Evolutionary conservation across 2,329 filamentous ascomycete species (phyloP).

Genomic region (Coniella vitis): DNA sequence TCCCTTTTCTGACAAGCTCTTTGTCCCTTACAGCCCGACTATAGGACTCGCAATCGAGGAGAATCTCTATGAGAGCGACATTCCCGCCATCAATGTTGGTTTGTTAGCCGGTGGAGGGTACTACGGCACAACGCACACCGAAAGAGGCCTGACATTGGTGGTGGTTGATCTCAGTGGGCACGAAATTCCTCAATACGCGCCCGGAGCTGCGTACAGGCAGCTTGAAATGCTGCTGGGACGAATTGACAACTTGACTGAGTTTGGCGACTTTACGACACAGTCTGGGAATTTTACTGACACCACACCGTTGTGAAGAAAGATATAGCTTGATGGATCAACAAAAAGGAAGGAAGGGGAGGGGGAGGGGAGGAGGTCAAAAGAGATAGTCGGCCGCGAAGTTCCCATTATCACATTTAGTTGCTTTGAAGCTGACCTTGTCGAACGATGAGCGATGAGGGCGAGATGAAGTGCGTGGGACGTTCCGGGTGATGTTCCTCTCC

Average conservation of each 20-base stretch:
- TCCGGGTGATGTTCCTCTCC: no score
- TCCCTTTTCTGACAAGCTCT: conserved; percentile 26
- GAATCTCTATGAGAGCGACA: background rate
- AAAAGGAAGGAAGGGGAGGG: no score
- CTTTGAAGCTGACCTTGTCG: no score
- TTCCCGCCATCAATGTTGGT: conserved; percentile 8
- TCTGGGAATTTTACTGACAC: background rate
- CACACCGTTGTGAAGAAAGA: background rate
- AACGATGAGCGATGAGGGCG: no score
- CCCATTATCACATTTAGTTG: no score
- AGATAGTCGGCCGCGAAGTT: background rate
- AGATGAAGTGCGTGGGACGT: no score
- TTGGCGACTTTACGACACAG: conserved; percentile 13
- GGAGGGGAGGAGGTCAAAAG: no score
- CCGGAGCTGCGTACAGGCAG: conserved; percentile 9
- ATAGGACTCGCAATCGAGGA: background rate
- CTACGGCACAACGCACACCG: conserved; percentile 11
- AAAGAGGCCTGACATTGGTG: conserved; percentile 11
- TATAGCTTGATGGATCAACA: background rate
- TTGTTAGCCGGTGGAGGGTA: conserved; percentile 8
- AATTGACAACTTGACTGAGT: conserved; percentile 4
- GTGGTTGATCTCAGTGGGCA: conserved; percentile 9
- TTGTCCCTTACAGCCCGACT: conserved; percentile 13
- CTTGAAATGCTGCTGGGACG: conserved; percentile 14
- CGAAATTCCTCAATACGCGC: conserved; percentile 13